Percentiles rank a stretch among this genome's conserved stretches.
Evolutionary conservation across 352 stramenopile genomes (phyloP).

Genomic region (Globisporangium irregulare): DNA sequence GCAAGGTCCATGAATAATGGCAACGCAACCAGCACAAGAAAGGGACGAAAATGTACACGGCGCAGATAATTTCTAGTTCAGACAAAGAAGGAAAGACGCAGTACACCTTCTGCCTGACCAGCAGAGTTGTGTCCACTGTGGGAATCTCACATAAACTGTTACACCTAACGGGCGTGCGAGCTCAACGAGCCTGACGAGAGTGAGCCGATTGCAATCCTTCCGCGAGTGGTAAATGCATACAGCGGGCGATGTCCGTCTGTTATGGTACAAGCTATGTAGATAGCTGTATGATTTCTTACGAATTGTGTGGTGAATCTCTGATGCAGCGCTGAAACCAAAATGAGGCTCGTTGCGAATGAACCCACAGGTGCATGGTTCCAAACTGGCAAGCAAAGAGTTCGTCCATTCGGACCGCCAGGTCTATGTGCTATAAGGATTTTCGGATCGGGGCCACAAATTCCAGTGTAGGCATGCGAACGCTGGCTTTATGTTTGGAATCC

Average conservation of each 20-base stretch:
- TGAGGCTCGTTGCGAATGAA: not conserved
- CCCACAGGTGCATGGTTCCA: not conserved
- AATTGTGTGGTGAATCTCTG: not conserved
- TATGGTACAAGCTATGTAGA: not conserved
- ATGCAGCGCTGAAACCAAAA: not conserved
- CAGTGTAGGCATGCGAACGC: not conserved
- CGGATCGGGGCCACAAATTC: not conserved
- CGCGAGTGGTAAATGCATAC: not conserved
- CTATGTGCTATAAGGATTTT: not conserved
- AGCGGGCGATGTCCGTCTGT: not conserved
- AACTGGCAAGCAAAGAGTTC: not conserved
- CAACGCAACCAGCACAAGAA: no score
- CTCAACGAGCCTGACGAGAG: no score
- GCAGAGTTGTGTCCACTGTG: no score
- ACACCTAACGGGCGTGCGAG: no score
- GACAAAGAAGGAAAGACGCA: no score
- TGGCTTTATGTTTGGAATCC: not conserved
- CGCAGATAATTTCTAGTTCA: no score
- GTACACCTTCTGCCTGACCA: no score
- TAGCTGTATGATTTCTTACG: not conserved
- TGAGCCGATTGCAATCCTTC: no score
- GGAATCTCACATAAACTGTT: no score
- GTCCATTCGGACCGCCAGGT: not conserved
- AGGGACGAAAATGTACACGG: no score
- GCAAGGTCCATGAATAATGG: no score